Base-by-base conservation (phyloP, 148 eudicot genomes). In the Camellia lanceoleosa region DNA sequence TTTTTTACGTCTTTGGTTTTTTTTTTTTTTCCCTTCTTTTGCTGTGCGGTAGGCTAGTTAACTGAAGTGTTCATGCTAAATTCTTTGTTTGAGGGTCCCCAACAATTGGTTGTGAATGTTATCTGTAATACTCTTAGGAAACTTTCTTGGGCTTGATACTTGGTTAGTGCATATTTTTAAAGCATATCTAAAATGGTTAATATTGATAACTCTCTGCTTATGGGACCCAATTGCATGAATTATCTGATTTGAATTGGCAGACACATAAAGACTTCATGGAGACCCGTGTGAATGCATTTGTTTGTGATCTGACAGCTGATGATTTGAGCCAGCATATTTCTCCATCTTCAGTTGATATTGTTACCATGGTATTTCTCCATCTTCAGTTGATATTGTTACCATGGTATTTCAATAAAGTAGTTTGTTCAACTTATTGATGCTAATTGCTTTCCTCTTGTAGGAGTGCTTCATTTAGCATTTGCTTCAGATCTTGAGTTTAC, bases 321-420 rank as follows among this genome's bases (percentile, higher is more conserved):
- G 97, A 96, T 84, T 86, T 94, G 81, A 80, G 85, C 85, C 71
- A 84, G 83, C 88, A 91, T 73, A 84, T 96, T 61, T 83, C 89
- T 83, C 92, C 94, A 56, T 88, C 93, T 70, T 96, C 99, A 75
- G 97, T 96, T 74, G 99, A 96, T 85, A 82, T 96, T 75, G 97
- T 96, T 62, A 93, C 99, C 80, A 96, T 96, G 99, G 99, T 96
- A 96, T 74, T 81, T 56, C 55, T 83, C 92, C 94, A 56, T 88
- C 93, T 70, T 96, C 99, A 75, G 97, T 96, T 74, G 99, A 96
- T 85, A 82, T 96, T 75, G 97, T 96, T 62, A 93, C 99, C 80
- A 96, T 96, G 99, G 99, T 96, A 96, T 74, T 81, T 56, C 55
- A 58, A 70, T 80, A 75, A 58, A 4, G 61, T 67, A 52, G 80